A percentile compares a stretch with the other conserved stretches of the same genome.
Evolutionary conservation across 805 yeast genomes (phyloP).

Genomic region (Spathaspora girioi): DNA sequence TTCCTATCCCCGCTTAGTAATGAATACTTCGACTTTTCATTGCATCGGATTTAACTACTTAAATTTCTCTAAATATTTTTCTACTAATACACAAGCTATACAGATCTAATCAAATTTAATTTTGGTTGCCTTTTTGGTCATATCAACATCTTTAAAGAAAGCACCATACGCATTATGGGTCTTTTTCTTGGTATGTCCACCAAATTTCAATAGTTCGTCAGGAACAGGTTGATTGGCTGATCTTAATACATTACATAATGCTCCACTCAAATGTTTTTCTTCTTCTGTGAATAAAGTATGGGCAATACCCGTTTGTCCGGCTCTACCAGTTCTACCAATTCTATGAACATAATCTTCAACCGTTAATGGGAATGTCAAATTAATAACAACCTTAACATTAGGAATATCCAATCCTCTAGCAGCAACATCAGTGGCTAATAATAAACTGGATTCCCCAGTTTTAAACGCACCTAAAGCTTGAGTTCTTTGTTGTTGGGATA

Average conservation of each 20-base stretch:
- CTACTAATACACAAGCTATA: no score
- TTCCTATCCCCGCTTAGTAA: no score
- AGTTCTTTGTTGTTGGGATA: constrained; percentile 89
- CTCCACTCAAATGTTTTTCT: constrained; percentile 95
- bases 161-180: constrained; percentile 98
- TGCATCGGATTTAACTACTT: no score
- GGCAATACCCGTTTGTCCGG: constrained; percentile 92
- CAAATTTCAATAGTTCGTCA: constrained; percentile 88
- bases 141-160: constrained; percentile 88
- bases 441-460: constrained; percentile 65
- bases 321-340: constrained; percentile 97
- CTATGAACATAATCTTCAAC: constrained; percentile 97
- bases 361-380: constrained; percentile 92
- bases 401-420: constrained; percentile 98
- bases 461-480: constrained; percentile 83
- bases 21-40: no score
- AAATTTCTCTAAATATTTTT: no score
- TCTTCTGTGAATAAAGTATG: constrained; percentile 95
- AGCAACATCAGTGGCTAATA: constrained; percentile 97
- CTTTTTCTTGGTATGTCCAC: constrained; percentile 97
- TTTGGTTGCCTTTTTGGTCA: constrained; percentile 81
- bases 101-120: constrained; percentile 62
- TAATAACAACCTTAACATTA: constrained; percentile 91
- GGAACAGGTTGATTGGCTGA: constrained; percentile 97
- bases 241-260: constrained; percentile 82